Conservation (phyloP, 1,284 basidiomycete genomes). For the Fomitiporia mediterranea region DNA sequence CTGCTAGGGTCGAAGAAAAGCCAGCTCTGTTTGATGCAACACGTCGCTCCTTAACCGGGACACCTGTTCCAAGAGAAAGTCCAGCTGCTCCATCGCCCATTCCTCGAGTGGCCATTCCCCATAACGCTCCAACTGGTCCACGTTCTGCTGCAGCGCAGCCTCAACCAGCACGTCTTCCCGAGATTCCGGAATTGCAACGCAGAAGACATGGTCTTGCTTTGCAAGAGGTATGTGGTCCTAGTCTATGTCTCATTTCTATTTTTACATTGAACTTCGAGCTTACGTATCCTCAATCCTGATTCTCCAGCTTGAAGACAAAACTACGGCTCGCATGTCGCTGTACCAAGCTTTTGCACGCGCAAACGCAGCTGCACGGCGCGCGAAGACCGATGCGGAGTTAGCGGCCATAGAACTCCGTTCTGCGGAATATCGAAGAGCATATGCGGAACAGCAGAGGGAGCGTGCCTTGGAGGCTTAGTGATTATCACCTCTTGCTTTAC, state of each 20-base stretch:
- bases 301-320: neutral
- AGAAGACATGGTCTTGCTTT: neutral
- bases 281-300: neutral
- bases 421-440: conserved; percentile 49
- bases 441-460: conserved; percentile 54
- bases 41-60: neutral
- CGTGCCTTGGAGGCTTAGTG: conserved; percentile 1
- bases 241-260: neutral
- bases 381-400: conserved; percentile 56
- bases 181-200: conserved; percentile 6
- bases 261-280: neutral
- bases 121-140: conserved; percentile 10
- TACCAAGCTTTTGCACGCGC: conserved; percentile 23
- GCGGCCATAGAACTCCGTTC: conserved; percentile 52
- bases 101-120: neutral
- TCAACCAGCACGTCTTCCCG: conserved; percentile 1
- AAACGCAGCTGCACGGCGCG: conserved; percentile 40
- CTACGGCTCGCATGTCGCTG: neutral
- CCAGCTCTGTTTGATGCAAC: neutral
- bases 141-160: conserved; percentile 1
- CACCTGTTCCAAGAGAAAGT: neutral
- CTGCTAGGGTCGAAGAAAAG: neutral
- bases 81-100: neutral
- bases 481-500: neutral
- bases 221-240: neutral